These are phyloP conservation scores for Carex cristatella DNA, from an alignment of 176 grass and related monocot species.

Conservation along the genomic window DNA sequence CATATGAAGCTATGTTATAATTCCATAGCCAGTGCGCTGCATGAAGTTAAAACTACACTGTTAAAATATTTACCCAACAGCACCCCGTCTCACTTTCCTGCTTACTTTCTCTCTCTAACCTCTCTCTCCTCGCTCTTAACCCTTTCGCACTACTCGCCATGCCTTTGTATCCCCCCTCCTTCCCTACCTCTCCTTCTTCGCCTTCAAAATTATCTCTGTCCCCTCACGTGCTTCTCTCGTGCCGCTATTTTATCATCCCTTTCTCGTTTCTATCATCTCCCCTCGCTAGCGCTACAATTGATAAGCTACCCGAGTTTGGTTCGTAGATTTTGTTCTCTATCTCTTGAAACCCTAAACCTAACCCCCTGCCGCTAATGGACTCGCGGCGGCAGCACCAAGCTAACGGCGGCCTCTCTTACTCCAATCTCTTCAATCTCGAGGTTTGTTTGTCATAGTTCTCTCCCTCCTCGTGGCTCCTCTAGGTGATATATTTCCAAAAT, in stretches of 20 bases:
- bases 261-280: background rate
- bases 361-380: conserved; percentile 48
- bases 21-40: too few species aligned
- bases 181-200: conserved; percentile 5
- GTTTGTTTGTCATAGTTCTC: conserved; percentile 19
- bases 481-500: background rate
- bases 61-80: too few species aligned
- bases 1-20: too few species aligned
- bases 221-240: conserved; percentile 18
- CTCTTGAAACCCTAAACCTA: conserved; percentile 61
- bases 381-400: conserved; percentile 53
- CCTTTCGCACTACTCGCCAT: conserved; percentile 22
- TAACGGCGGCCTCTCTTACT: conserved; percentile 58
- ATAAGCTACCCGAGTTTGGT: background rate
- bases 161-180: conserved; percentile 33
- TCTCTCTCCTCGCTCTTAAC: background rate
- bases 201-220: background rate
- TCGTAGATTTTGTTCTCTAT: background rate
- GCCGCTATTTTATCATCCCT: conserved; percentile 2
- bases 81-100: background rate
- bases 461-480: background rate
- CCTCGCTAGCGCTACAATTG: background rate
- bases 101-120: background rate
- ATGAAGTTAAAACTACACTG: too few species aligned
- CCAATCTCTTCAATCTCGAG: conserved; percentile 87